Evolutionary conservation across 1,284 basidiomycete species (phyloP).

Genomic region (Porogramme epimiltina): DNA sequence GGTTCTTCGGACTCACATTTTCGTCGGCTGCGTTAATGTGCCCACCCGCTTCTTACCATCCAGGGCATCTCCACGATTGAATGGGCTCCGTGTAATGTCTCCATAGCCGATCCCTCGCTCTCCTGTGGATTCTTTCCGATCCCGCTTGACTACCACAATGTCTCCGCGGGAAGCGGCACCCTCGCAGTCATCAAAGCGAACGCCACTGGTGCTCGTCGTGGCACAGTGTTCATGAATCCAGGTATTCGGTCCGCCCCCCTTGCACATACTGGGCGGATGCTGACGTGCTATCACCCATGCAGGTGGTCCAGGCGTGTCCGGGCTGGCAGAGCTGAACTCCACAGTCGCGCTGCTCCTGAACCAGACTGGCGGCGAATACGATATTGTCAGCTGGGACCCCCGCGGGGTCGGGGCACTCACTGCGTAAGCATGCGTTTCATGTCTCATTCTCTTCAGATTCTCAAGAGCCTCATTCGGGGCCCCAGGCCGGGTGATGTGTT

Average conservation of each 20-base stretch:
- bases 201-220: conserved; percentile 7
- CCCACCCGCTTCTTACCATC: too few species aligned
- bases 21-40: too few species aligned
- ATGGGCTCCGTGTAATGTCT: too few species aligned
- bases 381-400: conserved; percentile 15
- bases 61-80: too few species aligned
- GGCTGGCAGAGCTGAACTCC: background rate
- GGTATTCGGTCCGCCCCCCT: background rate
- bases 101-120: too few species aligned
- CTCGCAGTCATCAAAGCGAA: conserved; percentile 11
- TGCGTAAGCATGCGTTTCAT: too few species aligned
- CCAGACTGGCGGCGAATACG: conserved; percentile 7
- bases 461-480: too few species aligned
- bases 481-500: conserved; percentile 14
- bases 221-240: conserved; percentile 11
- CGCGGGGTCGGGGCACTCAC: conserved; percentile 13
- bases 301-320: conserved; percentile 12
- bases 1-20: too few species aligned
- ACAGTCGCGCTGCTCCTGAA: background rate
- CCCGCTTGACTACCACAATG: conserved; percentile 15
- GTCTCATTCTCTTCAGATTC: too few species aligned
- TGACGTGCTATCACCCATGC: too few species aligned
- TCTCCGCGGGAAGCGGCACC: conserved; percentile 4
- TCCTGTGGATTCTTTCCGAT: conserved; percentile 10
- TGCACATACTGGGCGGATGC: too few species aligned